Base-by-base conservation (phyloP, 345 rosid genomes). In the Syzygium aqueum region DNA sequence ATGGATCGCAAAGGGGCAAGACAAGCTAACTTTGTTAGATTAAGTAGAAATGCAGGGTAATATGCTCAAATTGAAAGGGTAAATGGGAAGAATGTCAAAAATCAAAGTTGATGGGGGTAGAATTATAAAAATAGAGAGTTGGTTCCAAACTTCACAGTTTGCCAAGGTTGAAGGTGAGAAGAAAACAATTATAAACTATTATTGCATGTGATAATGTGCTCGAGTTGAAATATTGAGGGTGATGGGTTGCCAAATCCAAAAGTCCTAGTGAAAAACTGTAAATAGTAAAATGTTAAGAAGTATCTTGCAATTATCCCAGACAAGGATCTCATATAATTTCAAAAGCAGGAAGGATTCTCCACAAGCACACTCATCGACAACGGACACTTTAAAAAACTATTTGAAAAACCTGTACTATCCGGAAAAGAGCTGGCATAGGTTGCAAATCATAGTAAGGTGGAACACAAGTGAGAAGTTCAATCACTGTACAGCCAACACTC, bases 401-500 rank as follows among this genome's bases (percentile, higher is more conserved):
- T 25, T 80, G 80, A 88, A 89, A 88, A 87, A 98, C 99, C 99
- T 98, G 99, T 91, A 98, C 99, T 85, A 96, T 98, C 85, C 98
- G 99, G 89, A 94, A 98, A 51, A 98, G 97, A 63, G 99, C 99
- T 53, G 98, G 98, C 99, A 94, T 96, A 83, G 99, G 99, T 89
- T 96, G 98, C 92, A 98, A 91, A 88, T 98, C 99, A 90, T 96
- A 98, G 93, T 98, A 98, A 21, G 99, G 99, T 87, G 99, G 99
- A 88, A 94, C 98, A 86, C 99, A 94, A 6, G 99, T 98, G 67
- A 98, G 95, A 87, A 98, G 99, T 89, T 98, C 99, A 57, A 98
- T 95, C 90, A 98, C 99, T 23, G 99, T 98, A 90, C 99, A 98
- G 88, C 99, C 99, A 90, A 98, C 99, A 89, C 99, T 96, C 99